These are phyloP conservation scores for Osmanthus fragrans DNA, from an alignment of 257 asterid genomes.

Conservation along the genomic window DNA sequence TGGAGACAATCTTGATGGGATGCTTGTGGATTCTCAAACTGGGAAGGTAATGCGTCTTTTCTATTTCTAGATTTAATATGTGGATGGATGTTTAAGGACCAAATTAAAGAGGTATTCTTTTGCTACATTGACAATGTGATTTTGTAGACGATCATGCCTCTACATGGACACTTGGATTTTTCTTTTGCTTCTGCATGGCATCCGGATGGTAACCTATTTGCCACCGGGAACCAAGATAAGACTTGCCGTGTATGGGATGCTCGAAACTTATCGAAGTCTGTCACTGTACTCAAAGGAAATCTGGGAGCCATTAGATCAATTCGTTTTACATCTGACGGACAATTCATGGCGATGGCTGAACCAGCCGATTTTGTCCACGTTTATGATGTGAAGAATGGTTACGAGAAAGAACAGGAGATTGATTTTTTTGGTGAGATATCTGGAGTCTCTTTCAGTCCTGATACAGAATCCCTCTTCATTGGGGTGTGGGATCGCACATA, in stretches of 20 bases:
- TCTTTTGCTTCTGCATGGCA: conserved; percentile 81
- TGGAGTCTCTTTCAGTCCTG: conserved; percentile 68
- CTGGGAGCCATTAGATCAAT: conserved; percentile 74
- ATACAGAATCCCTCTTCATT: conserved; percentile 61
- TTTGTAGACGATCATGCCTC: conserved; percentile 43
- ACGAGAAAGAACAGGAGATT: conserved; percentile 65
- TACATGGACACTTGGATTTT: conserved; percentile 62
- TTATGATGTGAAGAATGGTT: conserved; percentile 55
- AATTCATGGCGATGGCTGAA: conserved; percentile 64
- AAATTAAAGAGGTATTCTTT: not conserved
- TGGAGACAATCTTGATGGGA: conserved; percentile 68
- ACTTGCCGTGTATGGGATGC: conserved; percentile 73
- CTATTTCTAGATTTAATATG: conserved; percentile 9
- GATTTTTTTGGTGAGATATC: conserved; percentile 74
- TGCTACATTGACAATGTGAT: not conserved
- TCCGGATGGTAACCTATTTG: conserved; percentile 55
- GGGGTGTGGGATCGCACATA: conserved; percentile 77
- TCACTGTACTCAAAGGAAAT: conserved; percentile 61
- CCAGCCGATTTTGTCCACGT: conserved; percentile 66
- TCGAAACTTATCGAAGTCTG: conserved; percentile 55
- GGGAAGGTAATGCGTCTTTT: conserved; percentile 47
- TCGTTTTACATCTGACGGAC: conserved; percentile 70
- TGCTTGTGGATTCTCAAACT: conserved; percentile 64
- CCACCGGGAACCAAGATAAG: conserved; percentile 78
- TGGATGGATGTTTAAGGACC: not conserved